These are phyloP conservation scores for Nannochloropsis oceanica DNA, from an alignment of 108 stramenopile species.

Conservation along the genomic window DNA sequence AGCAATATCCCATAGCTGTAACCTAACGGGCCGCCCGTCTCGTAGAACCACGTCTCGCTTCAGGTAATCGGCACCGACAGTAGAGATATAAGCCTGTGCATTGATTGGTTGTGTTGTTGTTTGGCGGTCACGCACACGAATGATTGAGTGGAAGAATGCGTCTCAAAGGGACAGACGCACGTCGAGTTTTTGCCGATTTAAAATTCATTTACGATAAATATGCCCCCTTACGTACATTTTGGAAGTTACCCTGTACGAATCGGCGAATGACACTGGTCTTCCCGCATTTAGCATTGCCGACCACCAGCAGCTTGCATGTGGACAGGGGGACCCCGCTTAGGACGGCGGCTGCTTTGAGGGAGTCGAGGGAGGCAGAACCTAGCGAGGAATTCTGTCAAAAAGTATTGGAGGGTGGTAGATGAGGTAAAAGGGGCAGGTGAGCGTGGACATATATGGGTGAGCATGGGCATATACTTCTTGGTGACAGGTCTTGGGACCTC, in stretches of 20 bases:
- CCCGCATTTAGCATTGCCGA: conserved; percentile 32
- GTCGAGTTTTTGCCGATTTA: too few species aligned
- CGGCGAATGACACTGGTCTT: conserved; percentile 7
- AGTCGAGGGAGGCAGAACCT: background rate
- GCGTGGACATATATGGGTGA: too few species aligned
- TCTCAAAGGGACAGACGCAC: too few species aligned
- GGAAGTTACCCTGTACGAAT: background rate
- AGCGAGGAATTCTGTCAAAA: background rate
- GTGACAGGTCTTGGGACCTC: too few species aligned
- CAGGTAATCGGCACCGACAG: conserved; percentile 27
- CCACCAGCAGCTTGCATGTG: conserved; percentile 20
- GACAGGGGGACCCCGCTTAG: background rate
- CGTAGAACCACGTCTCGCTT: conserved; percentile 16
- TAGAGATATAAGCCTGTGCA: conserved; percentile 9
- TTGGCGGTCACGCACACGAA: too few species aligned
- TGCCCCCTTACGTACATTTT: background rate
- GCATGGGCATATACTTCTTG: too few species aligned
- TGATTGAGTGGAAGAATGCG: too few species aligned
- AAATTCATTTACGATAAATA: too few species aligned
- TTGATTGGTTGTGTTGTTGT: too few species aligned
- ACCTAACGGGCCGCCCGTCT: background rate
- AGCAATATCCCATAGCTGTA: conserved; percentile 32
- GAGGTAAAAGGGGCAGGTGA: too few species aligned
- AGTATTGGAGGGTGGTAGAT: too few species aligned
- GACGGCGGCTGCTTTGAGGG: background rate